Evolutionary conservation across 257 asterid species (phyloP).

Genomic region (Handroanthus guayacan): DNA sequence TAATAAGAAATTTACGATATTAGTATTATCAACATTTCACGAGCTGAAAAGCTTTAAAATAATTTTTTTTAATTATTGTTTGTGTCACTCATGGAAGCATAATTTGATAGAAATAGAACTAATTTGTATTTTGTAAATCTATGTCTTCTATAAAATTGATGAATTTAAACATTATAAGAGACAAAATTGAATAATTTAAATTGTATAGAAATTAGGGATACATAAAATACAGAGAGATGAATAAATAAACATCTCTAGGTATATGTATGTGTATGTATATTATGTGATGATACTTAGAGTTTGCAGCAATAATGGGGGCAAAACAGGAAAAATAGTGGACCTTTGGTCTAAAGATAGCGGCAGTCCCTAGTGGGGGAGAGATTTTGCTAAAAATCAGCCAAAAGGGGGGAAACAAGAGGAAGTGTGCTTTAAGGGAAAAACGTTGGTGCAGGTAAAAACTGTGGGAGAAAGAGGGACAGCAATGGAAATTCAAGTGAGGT

Average conservation of each 20-base stretch:
- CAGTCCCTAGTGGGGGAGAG: not conserved
- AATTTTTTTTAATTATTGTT: too few relatives aligned
- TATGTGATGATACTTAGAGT: not conserved
- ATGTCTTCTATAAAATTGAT: too few relatives aligned
- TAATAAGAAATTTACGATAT: too few relatives aligned
- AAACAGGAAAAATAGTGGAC: constrained; percentile 9
- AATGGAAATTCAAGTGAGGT: not conserved
- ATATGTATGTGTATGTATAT: not conserved
- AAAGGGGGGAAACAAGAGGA: not conserved
- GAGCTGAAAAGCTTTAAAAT: too few relatives aligned
- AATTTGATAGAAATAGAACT: too few relatives aligned
- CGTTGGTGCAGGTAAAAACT: not conserved
- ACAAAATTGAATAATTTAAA: too few relatives aligned
- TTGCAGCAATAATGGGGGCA: not conserved
- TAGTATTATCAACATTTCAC: too few relatives aligned
- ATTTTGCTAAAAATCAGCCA: constrained; percentile 8
- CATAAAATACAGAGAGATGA: not conserved
- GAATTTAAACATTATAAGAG: too few relatives aligned
- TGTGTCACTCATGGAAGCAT: too few relatives aligned
- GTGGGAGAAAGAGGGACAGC: not conserved
- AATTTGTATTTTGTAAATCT: too few relatives aligned
- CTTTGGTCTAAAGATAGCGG: constrained; percentile 14
- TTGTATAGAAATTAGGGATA: too few relatives aligned
- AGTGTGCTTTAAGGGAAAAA: not conserved
- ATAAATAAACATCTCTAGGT: not conserved